Percentiles rank a stretch among this genome's conserved stretches.
These are phyloP conservation scores for Silene vulgaris DNA, from an alignment of 179 eudicot genomes.

Conservation along the genomic window DNA sequence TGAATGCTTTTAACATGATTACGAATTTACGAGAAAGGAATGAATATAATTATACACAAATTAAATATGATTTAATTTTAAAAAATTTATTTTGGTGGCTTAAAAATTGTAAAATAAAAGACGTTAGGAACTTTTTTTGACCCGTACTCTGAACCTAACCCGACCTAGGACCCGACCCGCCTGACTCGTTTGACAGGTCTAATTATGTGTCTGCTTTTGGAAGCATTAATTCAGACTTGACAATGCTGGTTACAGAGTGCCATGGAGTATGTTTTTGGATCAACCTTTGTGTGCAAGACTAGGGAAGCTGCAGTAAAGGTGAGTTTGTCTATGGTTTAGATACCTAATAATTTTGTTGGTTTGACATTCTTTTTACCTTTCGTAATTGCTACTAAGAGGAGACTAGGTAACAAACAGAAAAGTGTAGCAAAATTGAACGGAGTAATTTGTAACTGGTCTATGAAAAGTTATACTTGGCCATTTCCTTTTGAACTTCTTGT, in stretches of 20 bases:
- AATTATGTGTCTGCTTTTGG: constrained; percentile 3
- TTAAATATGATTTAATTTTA: too few relatives aligned
- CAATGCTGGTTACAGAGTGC: constrained; percentile 58
- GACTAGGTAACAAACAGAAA: neutral
- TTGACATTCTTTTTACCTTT: constrained; percentile 1
- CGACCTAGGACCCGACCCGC: too few relatives aligned
- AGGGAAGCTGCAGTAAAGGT: constrained; percentile 83
- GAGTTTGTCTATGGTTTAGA: constrained; percentile 18
- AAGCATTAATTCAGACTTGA: constrained; percentile 7
- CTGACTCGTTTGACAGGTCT: too few relatives aligned
- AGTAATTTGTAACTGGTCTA: neutral
- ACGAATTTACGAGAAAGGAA: too few relatives aligned
- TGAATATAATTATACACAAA: too few relatives aligned
- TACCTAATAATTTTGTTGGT: neutral
- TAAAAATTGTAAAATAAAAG: too few relatives aligned
- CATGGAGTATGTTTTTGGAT: constrained; percentile 93
- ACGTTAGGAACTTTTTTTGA: too few relatives aligned
- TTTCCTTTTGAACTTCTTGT: neutral
- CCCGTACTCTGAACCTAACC: too few relatives aligned
- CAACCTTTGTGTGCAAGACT: constrained; percentile 90
- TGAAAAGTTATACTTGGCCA: neutral
- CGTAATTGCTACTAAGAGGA: neutral
- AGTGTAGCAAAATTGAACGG: neutral
- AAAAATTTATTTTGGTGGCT: too few relatives aligned
- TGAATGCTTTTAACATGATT: too few relatives aligned